A percentile compares a stretch with the other conserved stretches of the same genome.
phyloP scores from a whole-genome alignment of 116 monocot genomes.

The Dioscorea cayenensis region DNA sequence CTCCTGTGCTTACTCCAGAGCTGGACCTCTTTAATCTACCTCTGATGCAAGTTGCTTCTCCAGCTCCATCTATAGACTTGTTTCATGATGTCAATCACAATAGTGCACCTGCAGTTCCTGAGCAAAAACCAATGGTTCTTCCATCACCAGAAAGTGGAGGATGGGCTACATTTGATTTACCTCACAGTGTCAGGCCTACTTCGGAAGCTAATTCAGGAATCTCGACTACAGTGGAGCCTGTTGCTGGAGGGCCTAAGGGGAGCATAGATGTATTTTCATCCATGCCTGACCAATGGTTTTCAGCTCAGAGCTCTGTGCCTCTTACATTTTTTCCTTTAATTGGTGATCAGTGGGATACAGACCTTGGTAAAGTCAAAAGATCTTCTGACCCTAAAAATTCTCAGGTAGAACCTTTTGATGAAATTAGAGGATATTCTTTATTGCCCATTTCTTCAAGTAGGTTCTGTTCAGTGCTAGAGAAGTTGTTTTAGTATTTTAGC shows the following conservation, averaged over 20 bases:
- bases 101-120: slow-evolving; percentile 1
- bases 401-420: slow-evolving; percentile 30
- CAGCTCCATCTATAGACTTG: slow-evolving; percentile 30
- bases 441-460: neutral
- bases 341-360: slow-evolving; percentile 31
- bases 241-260: slow-evolving; percentile 6
- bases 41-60: slow-evolving; percentile 13
- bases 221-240: slow-evolving; percentile 5
- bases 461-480: neutral
- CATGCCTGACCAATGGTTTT: slow-evolving; percentile 18
- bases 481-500: neutral
- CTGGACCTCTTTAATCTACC: slow-evolving; percentile 27
- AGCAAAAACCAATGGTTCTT: slow-evolving; percentile 16
- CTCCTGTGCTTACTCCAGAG: slow-evolving; percentile 11
- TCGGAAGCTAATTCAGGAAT: slow-evolving; percentile 15
- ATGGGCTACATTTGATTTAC: slow-evolving; percentile 89
- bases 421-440: neutral
- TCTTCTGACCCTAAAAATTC: slow-evolving; percentile 14
- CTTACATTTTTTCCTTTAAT: slow-evolving; percentile 9
- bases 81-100: slow-evolving; percentile 36
- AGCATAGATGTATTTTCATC: slow-evolving; percentile 24
- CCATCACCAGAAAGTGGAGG: slow-evolving; percentile 36
- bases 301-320: slow-evolving; percentile 16
- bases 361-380: slow-evolving; percentile 12
- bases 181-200: slow-evolving; percentile 22